Conservation (phyloP, 2,329 filamentous ascomycete genomes). For the Paracorniculantispora psalliotae region DNA sequence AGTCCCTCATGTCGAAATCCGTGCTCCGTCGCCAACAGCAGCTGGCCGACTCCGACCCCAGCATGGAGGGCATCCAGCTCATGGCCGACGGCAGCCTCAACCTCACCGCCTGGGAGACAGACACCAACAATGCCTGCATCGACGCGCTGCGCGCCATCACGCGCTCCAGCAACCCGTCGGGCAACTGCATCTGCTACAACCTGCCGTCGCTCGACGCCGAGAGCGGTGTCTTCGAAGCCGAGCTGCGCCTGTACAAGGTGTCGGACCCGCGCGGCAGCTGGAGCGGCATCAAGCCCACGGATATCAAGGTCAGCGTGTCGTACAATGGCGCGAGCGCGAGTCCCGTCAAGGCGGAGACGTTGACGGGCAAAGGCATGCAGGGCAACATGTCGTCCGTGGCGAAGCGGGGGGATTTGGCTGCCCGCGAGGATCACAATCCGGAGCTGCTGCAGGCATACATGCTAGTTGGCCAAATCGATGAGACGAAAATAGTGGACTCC, state of each 20-base stretch:
- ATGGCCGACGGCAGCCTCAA: conserved; percentile 44
- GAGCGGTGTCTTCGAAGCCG: conserved; percentile 69
- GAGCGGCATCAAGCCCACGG: conserved; percentile 43
- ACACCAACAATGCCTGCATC: conserved; percentile 56
- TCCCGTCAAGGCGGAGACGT: conserved; percentile 22
- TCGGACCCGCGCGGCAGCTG: conserved; percentile 53
- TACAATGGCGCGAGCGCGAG: conserved; percentile 47
- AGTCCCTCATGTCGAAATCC: background rate
- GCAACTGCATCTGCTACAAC: conserved; percentile 79
- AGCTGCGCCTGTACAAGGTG: conserved; percentile 69
- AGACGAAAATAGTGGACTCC: conserved; percentile 45
- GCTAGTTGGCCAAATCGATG: conserved; percentile 65
- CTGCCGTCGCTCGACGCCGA: conserved; percentile 62
- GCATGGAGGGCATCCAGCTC: conserved; percentile 27
- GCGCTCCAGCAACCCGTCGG: conserved; percentile 65
- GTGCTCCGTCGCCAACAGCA: background rate
- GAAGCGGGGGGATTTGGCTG: background rate
- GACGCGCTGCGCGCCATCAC: conserved; percentile 49
- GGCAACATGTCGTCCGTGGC: conserved; percentile 3
- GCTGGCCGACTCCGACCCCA: background rate
- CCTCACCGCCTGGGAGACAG: conserved; percentile 50
- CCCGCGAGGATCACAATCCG: conserved; percentile 23
- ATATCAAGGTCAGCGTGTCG: conserved; percentile 50
- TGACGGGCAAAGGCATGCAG: conserved; percentile 23
- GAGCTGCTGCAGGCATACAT: conserved; percentile 57